Percentiles rank a stretch among this genome's conserved stretches.
Evolutionary conservation across 2,329 filamentous ascomycete species (phyloP).

Genomic region (Aspergillus persii): DNA sequence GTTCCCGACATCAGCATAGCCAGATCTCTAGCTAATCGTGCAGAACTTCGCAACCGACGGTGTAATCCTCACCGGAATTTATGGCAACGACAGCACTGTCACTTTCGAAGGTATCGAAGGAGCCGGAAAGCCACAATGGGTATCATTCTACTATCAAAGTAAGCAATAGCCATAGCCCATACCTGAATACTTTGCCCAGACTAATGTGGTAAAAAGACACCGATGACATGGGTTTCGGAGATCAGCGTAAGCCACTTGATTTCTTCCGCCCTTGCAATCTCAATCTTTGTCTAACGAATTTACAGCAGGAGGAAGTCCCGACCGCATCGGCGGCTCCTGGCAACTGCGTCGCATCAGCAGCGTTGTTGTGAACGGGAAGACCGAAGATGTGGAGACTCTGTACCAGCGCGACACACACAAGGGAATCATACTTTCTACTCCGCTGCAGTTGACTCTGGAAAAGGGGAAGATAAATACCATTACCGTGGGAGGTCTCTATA

Average conservation of each 20-base stretch:
- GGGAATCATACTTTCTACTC: slow-evolving; percentile 58
- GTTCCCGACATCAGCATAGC: neutral
- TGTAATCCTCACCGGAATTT: slow-evolving; percentile 52
- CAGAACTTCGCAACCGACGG: slow-evolving; percentile 49
- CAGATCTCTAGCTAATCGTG: neutral
- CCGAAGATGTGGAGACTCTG: slow-evolving; percentile 49
- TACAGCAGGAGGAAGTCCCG: slow-evolving; percentile 52
- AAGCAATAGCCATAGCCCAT: neutral
- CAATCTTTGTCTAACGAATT: neutral
- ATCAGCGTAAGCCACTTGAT: slow-evolving; percentile 18
- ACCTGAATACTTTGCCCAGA: too few species aligned
- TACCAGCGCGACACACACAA: slow-evolving; percentile 59
- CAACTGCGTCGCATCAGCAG: slow-evolving; percentile 60
- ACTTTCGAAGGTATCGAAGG: slow-evolving; percentile 52
- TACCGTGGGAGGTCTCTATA: slow-evolving; percentile 56
- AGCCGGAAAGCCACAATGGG: slow-evolving; percentile 54
- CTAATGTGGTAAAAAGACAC: slow-evolving; percentile 15
- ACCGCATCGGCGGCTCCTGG: slow-evolving; percentile 60
- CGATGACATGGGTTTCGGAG: slow-evolving; percentile 26
- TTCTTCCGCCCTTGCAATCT: neutral
- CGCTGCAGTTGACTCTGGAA: slow-evolving; percentile 53
- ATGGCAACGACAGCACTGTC: slow-evolving; percentile 55
- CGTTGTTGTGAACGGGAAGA: slow-evolving; percentile 57
- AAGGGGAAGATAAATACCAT: slow-evolving; percentile 55
- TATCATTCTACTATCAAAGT: slow-evolving; percentile 58